Percentiles rank a stretch among this genome's conserved stretches.
phyloP scores from a whole-genome alignment of 805 yeast genomes.

The Nakazawaea anatomiae region DNA sequence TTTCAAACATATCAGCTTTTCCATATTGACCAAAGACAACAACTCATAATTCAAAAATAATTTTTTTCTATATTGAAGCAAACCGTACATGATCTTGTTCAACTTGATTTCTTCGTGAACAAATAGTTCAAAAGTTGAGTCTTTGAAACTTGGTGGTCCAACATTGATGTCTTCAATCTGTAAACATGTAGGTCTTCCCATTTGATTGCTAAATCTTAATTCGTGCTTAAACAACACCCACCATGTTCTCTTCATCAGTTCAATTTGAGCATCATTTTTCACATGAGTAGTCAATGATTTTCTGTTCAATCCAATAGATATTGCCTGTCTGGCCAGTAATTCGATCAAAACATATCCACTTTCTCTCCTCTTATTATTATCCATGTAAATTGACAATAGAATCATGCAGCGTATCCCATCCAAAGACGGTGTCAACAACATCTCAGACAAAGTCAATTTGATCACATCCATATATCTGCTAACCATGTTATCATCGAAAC shows the following conservation, averaged over 20 bases:
- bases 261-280: background rate
- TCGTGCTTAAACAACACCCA: slow-evolving; percentile 10
- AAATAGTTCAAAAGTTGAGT: background rate
- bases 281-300: slow-evolving; percentile 5
- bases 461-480: slow-evolving; percentile 13
- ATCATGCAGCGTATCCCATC: slow-evolving; percentile 18
- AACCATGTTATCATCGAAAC: slow-evolving; percentile 5
- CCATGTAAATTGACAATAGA: slow-evolving; percentile 16
- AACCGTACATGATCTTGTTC: slow-evolving; percentile 6
- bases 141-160: slow-evolving; percentile 1
- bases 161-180: slow-evolving; percentile 10
- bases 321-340: slow-evolving; percentile 15
- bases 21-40: slow-evolving; percentile 7
- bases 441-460: slow-evolving; percentile 15
- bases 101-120: slow-evolving; percentile 6
- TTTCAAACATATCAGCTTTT: slow-evolving; percentile 8
- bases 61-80: slow-evolving; percentile 9
- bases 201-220: slow-evolving; percentile 7
- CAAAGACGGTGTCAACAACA: slow-evolving; percentile 15
- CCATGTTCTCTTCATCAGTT: slow-evolving; percentile 8
- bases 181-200: slow-evolving; percentile 11
- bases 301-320: slow-evolving; percentile 15
- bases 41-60: slow-evolving; percentile 7
- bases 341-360: slow-evolving; percentile 17
- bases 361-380: slow-evolving; percentile 14